Base-by-base conservation (phyloP, 345 rosid species). In the Eucalyptus cladocalyx region DNA sequence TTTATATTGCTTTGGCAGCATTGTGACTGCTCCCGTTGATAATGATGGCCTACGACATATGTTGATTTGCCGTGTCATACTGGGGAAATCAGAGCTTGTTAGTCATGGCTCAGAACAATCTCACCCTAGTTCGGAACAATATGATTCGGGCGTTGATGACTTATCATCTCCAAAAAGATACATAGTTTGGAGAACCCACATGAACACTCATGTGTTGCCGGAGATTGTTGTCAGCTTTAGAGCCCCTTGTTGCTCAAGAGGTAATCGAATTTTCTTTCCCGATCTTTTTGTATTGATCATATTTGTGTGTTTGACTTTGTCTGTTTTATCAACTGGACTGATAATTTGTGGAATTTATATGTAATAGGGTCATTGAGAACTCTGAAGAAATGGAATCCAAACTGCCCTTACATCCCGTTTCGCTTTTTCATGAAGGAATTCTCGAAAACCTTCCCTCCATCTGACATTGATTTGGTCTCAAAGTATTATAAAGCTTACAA, bases 351-450 rank as follows among this genome's bases (percentile, higher is more conserved):
- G 49, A 11, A 65, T 19, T 83, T 48, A 80, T 51, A n/a, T 90
- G 86, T 80, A 90, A 89, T 91, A 95, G 95, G 93, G 18, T 89
- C 90, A 19, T 34, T 88, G 32, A 88, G 72, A 86, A 85, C 50
- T 87, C 89, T 88, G 87, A 94, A 91, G 48, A 56, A 90, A 87
- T 93, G 91, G 89, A 90, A 51, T 72, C 94, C 96, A 67, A 94
- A 91, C 89, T 97, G 97, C 8, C 98, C 99, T 17, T 97, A 98
- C 98, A 94, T 97, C 95, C 93, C 98, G 16, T 95, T 97, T 92
- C 93, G 97, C 50, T 91, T 92, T 87, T 92, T 98, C 50, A 94
- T 98, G 86, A 91, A 95, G 28, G 92, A 93, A 43, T 93, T 98
- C 16, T 94, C 98, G 0, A 93, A 94, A 93, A 93, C 92, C 86